Evolutionary conservation across 2,329 filamentous ascomycete species (phyloP).

Genomic region (Alternaria sp.): DNA sequence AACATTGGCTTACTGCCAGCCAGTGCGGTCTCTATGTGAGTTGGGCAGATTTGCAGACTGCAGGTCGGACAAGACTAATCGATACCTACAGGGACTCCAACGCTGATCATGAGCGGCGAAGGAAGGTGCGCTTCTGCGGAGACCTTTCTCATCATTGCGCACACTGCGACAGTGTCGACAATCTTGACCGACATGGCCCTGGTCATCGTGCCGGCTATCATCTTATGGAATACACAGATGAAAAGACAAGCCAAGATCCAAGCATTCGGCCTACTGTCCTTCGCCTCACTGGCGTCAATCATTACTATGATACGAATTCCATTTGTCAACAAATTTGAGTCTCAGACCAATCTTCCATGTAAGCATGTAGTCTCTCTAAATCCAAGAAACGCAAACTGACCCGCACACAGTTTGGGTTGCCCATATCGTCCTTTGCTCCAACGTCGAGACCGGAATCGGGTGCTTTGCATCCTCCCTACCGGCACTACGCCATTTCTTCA

Average conservation of each 20-base stretch:
- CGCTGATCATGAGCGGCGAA: conserved; percentile 9
- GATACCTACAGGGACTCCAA: conserved; percentile 7
- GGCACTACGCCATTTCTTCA: conserved; percentile 29
- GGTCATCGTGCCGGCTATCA: conserved; percentile 31
- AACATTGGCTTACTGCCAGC: conserved; percentile 30
- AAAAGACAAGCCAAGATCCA: conserved; percentile 31
- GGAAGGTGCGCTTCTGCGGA: conserved; percentile 27
- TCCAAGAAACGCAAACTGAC: not conserved
- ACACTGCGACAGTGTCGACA: conserved; percentile 30
- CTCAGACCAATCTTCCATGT: conserved; percentile 27
- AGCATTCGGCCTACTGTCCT: conserved; percentile 32
- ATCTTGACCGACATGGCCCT: conserved; percentile 33
- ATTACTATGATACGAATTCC: conserved; percentile 32
- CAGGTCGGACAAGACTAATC: not conserved
- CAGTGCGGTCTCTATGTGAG: conserved; percentile 21
- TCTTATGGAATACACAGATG: conserved; percentile 38
- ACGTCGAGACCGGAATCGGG: conserved; percentile 36
- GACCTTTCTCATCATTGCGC: conserved; percentile 33
- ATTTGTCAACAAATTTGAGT: conserved; percentile 34
- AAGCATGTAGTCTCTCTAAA: not conserved
- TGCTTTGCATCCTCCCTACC: conserved; percentile 33
- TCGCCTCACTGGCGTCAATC: conserved; percentile 31
- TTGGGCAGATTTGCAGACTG: not conserved
- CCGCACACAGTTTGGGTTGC: conserved; percentile 29
- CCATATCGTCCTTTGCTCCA: conserved; percentile 35